Evolutionary conservation across 1,284 basidiomycete genomes (phyloP).

Genomic region (Cerrena zonata): DNA sequence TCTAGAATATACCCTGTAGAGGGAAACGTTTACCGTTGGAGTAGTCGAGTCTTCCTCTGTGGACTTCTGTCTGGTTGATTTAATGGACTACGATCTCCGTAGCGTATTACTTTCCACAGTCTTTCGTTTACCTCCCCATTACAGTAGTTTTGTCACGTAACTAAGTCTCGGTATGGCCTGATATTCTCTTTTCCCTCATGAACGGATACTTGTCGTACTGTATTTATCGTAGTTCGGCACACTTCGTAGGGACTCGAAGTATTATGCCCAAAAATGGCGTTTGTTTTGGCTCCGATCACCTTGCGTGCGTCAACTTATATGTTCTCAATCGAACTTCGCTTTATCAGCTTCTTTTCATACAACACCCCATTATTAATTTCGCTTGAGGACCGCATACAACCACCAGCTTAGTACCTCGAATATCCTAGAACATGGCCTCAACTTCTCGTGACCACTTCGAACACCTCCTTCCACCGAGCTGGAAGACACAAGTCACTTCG

Average conservation of each 20-base stretch:
- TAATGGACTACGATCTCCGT: not conserved
- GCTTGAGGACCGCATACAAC: not conserved
- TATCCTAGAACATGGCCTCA: not conserved
- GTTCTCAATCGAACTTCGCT: too few species aligned
- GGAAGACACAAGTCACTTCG: constrained; percentile 73
- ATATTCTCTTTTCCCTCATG: not conserved
- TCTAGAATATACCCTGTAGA: not conserved
- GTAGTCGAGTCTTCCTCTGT: not conserved
- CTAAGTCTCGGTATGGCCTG: not conserved
- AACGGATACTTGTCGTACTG: not conserved
- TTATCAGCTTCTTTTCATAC: not conserved
- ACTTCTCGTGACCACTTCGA: constrained; percentile 41
- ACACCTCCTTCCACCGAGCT: constrained; percentile 83
- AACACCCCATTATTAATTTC: not conserved
- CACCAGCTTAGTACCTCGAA: not conserved
- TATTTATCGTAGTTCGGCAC: not conserved
- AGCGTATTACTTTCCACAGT: not conserved
- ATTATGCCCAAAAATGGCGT: not conserved
- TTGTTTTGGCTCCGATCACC: too few species aligned
- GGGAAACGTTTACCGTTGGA: not conserved
- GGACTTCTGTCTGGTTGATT: not conserved
- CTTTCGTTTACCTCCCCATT: not conserved
- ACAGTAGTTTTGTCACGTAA: not conserved
- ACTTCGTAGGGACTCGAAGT: not conserved
- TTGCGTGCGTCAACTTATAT: too few species aligned